Base-by-base conservation (phyloP, 805 yeast genomes). In the Scheffersomyces lignosus region DNA sequence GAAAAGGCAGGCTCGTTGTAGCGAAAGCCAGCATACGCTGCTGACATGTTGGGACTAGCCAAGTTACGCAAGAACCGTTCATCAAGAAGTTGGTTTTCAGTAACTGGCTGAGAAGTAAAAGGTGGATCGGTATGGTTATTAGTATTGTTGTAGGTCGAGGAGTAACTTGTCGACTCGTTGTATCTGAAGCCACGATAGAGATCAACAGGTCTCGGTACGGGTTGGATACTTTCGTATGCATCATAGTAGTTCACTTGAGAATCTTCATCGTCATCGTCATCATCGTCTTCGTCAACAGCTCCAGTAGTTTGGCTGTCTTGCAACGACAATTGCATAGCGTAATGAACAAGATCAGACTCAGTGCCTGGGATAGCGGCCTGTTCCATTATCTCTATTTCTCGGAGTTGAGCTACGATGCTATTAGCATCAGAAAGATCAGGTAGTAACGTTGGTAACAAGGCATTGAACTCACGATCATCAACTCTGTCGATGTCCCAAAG, bases 401-500 rank as follows among this genome's bases (percentile, higher is more conserved):
- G 24, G 10, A 20, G 9, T 10, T 20, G 24, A 10, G 9, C 24
- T 7, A 20, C 9, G 7, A 20, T 10, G 10, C 24, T 10, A 20
- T 20, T 32, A 13, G 37, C 37, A 24, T 26, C 18, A 14, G 23
- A 17, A 2, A 27, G 26, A 7, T 40, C 44, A 5, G 50, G 46
- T 10, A 55, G 41, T 23, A 55, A 43, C 15, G 33, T 27, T 6
- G 59, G 59, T 10, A 54, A 37, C 38, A 48, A 38, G 5, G 31
- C 37, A 33, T 48, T 44, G 33, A 50, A 52, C n/a, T 48, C 43
- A 10, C 35, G 26, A 18, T 55, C 60, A 27, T 55, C 59, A 2
- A 55, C 44, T 18, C 50, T 59, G 28, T 52, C 47, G 8, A 55
- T 36, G 15, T 36, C 33, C 57, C 57, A 51, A 20, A 54, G 34